Evolutionary conservation across 352 stramenopile species (phyloP).

Genomic region (Phytopythium delawarense): DNA sequence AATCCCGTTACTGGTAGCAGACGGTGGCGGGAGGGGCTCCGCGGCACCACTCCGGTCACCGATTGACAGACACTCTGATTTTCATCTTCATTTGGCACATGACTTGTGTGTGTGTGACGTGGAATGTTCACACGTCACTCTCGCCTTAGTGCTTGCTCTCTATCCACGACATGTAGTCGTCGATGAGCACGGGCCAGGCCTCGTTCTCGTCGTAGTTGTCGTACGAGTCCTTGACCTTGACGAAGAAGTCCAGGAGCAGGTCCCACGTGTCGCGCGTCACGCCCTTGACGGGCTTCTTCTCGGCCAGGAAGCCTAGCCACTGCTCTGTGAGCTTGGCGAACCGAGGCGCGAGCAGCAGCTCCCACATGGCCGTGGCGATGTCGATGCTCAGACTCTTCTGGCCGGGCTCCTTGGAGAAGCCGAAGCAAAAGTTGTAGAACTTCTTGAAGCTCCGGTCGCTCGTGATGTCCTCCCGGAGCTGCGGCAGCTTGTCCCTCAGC

Average conservation of each 20-base stretch:
- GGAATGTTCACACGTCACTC: neutral
- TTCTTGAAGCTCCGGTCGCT: slow-evolving; percentile 64
- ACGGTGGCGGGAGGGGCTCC: neutral
- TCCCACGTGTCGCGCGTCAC: slow-evolving; percentile 88
- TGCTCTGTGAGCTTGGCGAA: slow-evolving; percentile 65
- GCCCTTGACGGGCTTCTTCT: slow-evolving; percentile 74
- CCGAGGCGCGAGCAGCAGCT: slow-evolving; percentile 59
- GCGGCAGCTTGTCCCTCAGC: slow-evolving; percentile 53
- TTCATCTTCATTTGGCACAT: neutral
- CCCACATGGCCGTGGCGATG: slow-evolving; percentile 85
- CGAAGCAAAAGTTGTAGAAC: slow-evolving; percentile 88
- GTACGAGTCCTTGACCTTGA: slow-evolving; percentile 76
- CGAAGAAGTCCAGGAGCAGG: slow-evolving; percentile 81
- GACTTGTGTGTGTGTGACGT: neutral
- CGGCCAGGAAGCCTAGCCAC: slow-evolving; percentile 75
- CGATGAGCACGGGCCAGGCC: slow-evolving; percentile 87
- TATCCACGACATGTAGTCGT: slow-evolving; percentile 88
- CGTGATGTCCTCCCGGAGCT: slow-evolving; percentile 51
- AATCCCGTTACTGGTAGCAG: neutral
- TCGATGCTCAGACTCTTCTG: slow-evolving; percentile 86
- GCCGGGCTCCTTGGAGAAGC: slow-evolving; percentile 85
- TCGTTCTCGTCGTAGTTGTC: slow-evolving; percentile 88
- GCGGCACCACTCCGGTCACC: neutral
- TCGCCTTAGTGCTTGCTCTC: slow-evolving; percentile 52
- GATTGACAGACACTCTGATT: neutral